Evolutionary conservation across 441 rosid species (phyloP), one percentile per base, ranked within the genome.

Genomic region (Erysimum cheiri): DNA sequence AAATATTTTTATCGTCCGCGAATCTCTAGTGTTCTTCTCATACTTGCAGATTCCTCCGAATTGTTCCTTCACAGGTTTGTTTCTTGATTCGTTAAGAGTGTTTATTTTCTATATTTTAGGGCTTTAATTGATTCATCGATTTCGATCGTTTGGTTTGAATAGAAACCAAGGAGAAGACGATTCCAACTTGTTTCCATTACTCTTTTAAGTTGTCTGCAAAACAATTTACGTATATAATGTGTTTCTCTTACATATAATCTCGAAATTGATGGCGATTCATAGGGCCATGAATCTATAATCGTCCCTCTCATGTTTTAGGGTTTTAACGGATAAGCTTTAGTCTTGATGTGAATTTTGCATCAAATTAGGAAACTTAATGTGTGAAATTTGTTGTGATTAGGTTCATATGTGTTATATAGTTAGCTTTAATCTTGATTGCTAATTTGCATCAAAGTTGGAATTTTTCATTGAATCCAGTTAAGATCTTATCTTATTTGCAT

Each of bases 101-200:
- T 0, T 4, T 13, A 3, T 46, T 33, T 58, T 52, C 28, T 50
- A 12, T 24, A 36, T 19, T 36, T 22, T 36, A 47, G 50, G 66
- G 66, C 59, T 59, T 48, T 19, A 43, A 10, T 31, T 55, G n/a
- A 7, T 55, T 31, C 22, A 8, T 70, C 56, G 69, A 47, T 58
- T 69, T 47, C 57, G 15, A 14, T 59, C 11, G 22, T 68, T 44
- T 68, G 17, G 6, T 35, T 49, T n/a, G 59, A 13, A 10, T 35
- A n/a, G 33, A 19, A 19, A 19, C 22, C 22, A 19, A 19, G 22
- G 22, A 19, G 22, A 19, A 19, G 22, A 47, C 2, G 17, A 14
- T 53, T 52, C 10, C 22, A 19, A 22, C 19, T 47, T 36, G 22
- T 37, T 12, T 44, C 5, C 29, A 33, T 46, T 44, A 2, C 56